Evolutionary conservation across 1,284 basidiomycete species (phyloP).

Genomic region (Cutaneotrichosporon sp.): DNA sequence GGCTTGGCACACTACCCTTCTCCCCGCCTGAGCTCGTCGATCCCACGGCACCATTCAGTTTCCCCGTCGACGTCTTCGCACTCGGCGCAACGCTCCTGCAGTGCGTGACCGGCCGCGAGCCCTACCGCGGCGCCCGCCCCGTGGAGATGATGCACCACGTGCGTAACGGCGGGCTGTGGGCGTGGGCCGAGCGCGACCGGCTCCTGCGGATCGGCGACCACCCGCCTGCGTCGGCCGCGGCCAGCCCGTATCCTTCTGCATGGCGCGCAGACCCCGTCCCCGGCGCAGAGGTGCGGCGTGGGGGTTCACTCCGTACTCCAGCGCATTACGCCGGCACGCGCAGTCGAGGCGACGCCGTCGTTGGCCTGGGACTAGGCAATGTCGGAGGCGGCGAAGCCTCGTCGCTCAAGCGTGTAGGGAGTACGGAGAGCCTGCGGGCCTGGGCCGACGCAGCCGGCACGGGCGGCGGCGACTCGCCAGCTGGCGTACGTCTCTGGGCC

Average conservation of each 20-base stretch:
- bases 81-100: slow-evolving; percentile 52
- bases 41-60: slow-evolving; percentile 46
- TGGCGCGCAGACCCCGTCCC: slow-evolving; percentile 23
- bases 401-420: slow-evolving; percentile 21
- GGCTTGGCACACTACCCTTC: slow-evolving; percentile 52
- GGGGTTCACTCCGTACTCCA: slow-evolving; percentile 32
- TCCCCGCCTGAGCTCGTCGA: slow-evolving; percentile 52
- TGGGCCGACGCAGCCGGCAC: slow-evolving; percentile 20
- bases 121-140: slow-evolving; percentile 46
- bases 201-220: slow-evolving; percentile 25
- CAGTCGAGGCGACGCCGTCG: not conserved
- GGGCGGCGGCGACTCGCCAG: slow-evolving; percentile 5
- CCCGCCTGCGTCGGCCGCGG: slow-evolving; percentile 5
- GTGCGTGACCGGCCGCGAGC: slow-evolving; percentile 50
- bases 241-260: slow-evolving; percentile 36
- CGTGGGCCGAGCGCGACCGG: slow-evolving; percentile 47
- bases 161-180: slow-evolving; percentile 49
- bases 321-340: not conserved
- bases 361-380: slow-evolving; percentile 20
- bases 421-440: slow-evolving; percentile 32
- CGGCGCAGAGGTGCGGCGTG: slow-evolving; percentile 20
- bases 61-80: slow-evolving; percentile 52
- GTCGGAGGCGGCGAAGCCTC: slow-evolving; percentile 20
- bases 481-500: slow-evolving; percentile 34
- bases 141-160: slow-evolving; percentile 51